Percentiles rank a stretch among this genome's conserved stretches.
These are phyloP conservation scores for Hirschfeldia incana DNA, from an alignment of 345 rosid species.

Conservation along the genomic window DNA sequence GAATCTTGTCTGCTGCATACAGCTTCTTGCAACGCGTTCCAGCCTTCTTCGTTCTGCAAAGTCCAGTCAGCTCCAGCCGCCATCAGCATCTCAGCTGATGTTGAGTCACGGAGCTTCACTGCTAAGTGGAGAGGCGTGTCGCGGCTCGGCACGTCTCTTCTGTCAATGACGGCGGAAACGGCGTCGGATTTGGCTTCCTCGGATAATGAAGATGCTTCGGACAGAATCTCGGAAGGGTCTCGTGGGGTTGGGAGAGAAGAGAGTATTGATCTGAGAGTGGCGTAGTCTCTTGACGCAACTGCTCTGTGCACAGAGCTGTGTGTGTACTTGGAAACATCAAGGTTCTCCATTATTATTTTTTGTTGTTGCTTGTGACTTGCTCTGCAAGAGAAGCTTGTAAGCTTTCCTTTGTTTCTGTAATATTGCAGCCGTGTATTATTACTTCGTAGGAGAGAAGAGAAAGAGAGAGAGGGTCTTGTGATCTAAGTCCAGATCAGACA, in stretches of 20 bases:
- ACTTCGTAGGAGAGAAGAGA: too few species aligned
- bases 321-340: constrained; percentile 84
- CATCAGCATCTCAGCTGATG: constrained; percentile 92
- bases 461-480: too few species aligned
- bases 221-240: constrained; percentile 65
- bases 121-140: constrained; percentile 94
- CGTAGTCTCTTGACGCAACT: constrained; percentile 63
- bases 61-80: constrained; percentile 96
- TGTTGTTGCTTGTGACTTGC: too few species aligned
- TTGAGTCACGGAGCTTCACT: constrained; percentile 76
- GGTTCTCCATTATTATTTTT: constrained; percentile 49
- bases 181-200: constrained; percentile 89
- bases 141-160: constrained; percentile 84
- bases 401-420: too few species aligned
- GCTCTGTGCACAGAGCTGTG: constrained; percentile 43
- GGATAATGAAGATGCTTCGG: constrained; percentile 63
- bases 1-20: constrained; percentile 75
- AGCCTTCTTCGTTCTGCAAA: constrained; percentile 87
- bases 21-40: constrained; percentile 98
- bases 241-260: constrained; percentile 75
- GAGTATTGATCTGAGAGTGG: constrained; percentile 60
- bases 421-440: too few species aligned
- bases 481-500: too few species aligned
- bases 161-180: constrained; percentile 66
- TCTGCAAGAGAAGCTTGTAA: too few species aligned